Percentiles rank a stretch among this genome's conserved stretches.
These are phyloP conservation scores for Isatis tinctoria DNA, from an alignment of 345 rosid genomes.

Conservation along the genomic window DNA sequence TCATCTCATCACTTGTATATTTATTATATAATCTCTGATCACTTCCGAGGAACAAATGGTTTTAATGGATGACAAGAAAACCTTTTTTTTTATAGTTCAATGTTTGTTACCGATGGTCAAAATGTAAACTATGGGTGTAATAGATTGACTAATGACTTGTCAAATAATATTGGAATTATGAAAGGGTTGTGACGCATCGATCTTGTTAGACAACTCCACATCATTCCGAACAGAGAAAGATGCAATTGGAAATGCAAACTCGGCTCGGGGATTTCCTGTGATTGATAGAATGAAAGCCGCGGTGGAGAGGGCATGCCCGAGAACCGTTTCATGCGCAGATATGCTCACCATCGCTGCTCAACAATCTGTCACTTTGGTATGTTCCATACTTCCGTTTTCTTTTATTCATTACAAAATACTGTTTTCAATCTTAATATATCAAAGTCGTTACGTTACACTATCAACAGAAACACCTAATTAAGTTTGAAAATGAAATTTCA, in stretches of 20 bases:
- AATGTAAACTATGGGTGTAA: background rate
- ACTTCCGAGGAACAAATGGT: background rate
- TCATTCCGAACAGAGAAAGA: conserved; percentile 52
- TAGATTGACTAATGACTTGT: background rate
- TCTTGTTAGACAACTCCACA: conserved; percentile 51
- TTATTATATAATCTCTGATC: background rate
- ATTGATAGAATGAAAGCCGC: conserved; percentile 55
- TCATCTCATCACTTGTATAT: background rate
- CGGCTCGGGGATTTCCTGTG: conserved; percentile 53
- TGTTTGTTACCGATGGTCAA: background rate
- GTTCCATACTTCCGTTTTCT: background rate
- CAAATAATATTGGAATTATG: background rate
- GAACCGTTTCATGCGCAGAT: conserved; percentile 65
- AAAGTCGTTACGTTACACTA: background rate
- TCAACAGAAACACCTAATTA: too few relatives aligned
- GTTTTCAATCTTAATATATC: background rate
- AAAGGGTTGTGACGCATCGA: conserved; percentile 74
- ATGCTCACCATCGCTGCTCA: conserved; percentile 62
- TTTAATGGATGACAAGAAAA: background rate
- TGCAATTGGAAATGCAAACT: conserved; percentile 37
- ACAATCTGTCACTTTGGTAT: conserved; percentile 55
- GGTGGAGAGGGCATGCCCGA: conserved; percentile 50
- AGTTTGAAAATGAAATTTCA: background rate
- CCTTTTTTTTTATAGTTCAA: too few relatives aligned
- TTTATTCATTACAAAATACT: background rate